Evolutionary conservation across 805 yeast species (phyloP), one percentile per base, ranked within the genome.

Genomic region (Candida multigemmis): DNA sequence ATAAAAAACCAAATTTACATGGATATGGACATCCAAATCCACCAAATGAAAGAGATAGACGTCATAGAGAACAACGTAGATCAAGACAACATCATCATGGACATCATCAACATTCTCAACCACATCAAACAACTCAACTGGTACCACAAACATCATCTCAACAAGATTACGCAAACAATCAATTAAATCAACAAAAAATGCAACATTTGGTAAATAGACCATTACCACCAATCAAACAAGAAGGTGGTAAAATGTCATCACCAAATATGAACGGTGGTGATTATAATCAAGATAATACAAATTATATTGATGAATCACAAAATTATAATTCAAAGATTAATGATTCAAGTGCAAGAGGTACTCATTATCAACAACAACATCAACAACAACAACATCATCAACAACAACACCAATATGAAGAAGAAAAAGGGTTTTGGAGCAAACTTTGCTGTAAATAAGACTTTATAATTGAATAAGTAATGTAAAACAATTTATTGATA

Each of bases 1-100:
- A 86, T 56, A 86, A 85, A 52, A 87, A 87, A 55, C 94, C 96
- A 29, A 87, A 87, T 47, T 60, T 87, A 37, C 96, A 87, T 54
- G 97, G 97, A 22, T 87, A 87, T 53, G 96, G 96, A 19, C 91
- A 86, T 53, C 95, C 96, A 36, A 81, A 77, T 42, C 96, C 95
- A 14, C 67, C 68, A 9, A 60, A 60, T 33, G 68, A 62, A 18
- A 43, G 67, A 23, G 66, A 60, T 22, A 50, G 68, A 44, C 58
- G 67, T 36, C 66, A 59, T 33, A 56, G 67, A 31, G 67, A 61
- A 24, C 67, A 57, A 46, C 54, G 68, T 42, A 53, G 66, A 42
- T 47, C 50, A 32, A 55, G 65, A 37, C 65, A 58, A 22, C 62
- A 55, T 32, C 56, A 49, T 14, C 34, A 38, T 24, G 37, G 36